Base-by-base conservation (phyloP, 2,329 filamentous ascomycete species). In the Colletotrichum filicis region DNA sequence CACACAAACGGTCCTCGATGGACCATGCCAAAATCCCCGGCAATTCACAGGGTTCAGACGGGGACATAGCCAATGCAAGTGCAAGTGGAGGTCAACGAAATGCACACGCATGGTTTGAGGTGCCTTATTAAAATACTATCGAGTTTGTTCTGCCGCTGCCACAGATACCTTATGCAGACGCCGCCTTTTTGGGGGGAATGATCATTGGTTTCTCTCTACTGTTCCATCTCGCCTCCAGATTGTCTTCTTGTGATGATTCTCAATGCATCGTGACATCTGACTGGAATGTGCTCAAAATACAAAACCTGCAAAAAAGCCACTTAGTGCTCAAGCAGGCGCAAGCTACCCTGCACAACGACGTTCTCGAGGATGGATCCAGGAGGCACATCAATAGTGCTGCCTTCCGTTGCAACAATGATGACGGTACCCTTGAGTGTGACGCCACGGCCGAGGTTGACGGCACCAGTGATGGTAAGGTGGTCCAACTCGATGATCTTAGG, bases 391-490 rank as follows among this genome's bases (percentile, higher is more conserved):
- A 99, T 99, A 76, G 97, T 99, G 88, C 94, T 95, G 78, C 96
- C 96, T 87, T 99, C 97, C 59, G 95, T 98, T 32, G 97, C 97
- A 66, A 99, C 97, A 78, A 99, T 99, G 82, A 99, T 99, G 84
- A 99, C 97, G 35, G 97, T 99, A 75, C 95, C 97, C 91, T 99
- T 99, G 78, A 98, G 89, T 52, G 95, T 97, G 70, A 99, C 97
- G 69, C 96, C 96, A 67, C 97, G 94, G 77, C 96, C 96, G 69
- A 99, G 91, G 88, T 98, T 98, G 84, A 99, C 97, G 57, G 95
- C 95, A 81, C 97, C 97, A 46, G 97, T 99, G 79, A 99, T 98
- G 81, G 97, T 99, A 73, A 99, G 91, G 83, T 99, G 97, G 81
- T 97, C 94, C 61, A 97, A 91, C 87, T 97, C 94, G 77, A 97